Evolutionary conservation across 352 stramenopile species (phyloP).

Genomic region (Globisporangium ultimum): DNA sequence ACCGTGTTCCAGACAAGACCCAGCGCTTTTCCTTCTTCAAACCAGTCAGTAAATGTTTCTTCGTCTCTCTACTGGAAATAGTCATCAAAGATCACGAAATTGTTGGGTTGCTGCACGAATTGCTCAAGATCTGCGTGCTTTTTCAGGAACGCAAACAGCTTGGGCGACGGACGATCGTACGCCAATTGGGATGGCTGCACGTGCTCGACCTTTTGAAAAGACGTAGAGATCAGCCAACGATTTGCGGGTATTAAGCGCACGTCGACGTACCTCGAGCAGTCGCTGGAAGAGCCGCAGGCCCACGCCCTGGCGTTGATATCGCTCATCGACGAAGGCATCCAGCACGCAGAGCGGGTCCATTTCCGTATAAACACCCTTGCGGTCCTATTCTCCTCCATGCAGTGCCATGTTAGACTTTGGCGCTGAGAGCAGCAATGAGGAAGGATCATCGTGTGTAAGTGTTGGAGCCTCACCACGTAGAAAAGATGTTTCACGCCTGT

Average conservation of each 20-base stretch:
- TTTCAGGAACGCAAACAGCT: conserved; percentile 70
- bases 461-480: conserved; percentile 41
- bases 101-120: conserved; percentile 73
- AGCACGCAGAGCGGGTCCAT: conserved; percentile 74
- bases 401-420: background rate
- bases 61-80: conserved; percentile 41
- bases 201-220: conserved; percentile 5
- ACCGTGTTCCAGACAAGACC: no score
- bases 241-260: background rate
- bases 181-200: conserved; percentile 28
- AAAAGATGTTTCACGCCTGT: conserved; percentile 69
- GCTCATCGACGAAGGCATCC: conserved; percentile 71
- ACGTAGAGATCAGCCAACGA: no score
- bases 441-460: no score
- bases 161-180: conserved; percentile 79
- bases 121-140: conserved; percentile 58
- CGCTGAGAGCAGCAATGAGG: background rate
- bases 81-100: conserved; percentile 80
- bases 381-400: conserved; percentile 24
- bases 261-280: conserved; percentile 38
- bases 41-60: no score
- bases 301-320: conserved; percentile 53
- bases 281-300: conserved; percentile 59
- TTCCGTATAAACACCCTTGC: conserved; percentile 60
- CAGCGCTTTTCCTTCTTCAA: no score